A percentile compares a stretch with the other conserved stretches of the same genome.
phyloP scores from a whole-genome alignment of 73 alveolate species.

The Stentor coeruleus region DNA sequence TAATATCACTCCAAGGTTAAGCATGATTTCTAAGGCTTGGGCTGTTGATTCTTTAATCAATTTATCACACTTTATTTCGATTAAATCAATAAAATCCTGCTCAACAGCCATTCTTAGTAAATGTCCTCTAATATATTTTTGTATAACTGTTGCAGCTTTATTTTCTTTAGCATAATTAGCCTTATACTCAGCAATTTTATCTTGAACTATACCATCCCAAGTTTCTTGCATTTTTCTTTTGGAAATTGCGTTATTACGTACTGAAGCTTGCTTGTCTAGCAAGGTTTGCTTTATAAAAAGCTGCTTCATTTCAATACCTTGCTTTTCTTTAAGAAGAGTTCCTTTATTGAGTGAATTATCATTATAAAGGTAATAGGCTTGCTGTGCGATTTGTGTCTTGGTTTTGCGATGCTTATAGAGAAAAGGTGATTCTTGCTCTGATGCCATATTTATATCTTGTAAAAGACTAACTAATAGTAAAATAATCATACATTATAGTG shows the following conservation, averaged over 20 bases:
- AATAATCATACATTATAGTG: no score
- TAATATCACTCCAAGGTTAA: conserved; percentile 3
- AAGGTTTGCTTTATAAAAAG: neutral
- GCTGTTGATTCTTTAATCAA: neutral
- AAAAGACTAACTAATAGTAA: no score
- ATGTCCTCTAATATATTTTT: neutral
- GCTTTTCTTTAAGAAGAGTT: neutral
- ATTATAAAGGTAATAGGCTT: neutral
- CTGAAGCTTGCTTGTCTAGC: neutral
- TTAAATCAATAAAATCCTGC: neutral
- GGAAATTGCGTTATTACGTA: neutral
- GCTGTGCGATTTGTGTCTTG: no score
- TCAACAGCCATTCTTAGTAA: neutral
- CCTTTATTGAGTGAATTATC: neutral
- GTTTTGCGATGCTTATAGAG: no score
- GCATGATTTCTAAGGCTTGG: neutral
- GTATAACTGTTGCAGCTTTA: neutral
- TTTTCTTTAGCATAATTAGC: neutral
- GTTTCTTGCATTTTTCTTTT: neutral
- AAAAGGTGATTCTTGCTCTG: no score
- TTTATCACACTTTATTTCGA: neutral
- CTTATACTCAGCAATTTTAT: no score
- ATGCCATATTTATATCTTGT: no score
- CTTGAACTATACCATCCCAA: neutral
- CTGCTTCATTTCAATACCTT: neutral